phyloP scores from a whole-genome alignment of 495 filamentous ascomycete species.

The Saxophila tyrrhenica region DNA sequence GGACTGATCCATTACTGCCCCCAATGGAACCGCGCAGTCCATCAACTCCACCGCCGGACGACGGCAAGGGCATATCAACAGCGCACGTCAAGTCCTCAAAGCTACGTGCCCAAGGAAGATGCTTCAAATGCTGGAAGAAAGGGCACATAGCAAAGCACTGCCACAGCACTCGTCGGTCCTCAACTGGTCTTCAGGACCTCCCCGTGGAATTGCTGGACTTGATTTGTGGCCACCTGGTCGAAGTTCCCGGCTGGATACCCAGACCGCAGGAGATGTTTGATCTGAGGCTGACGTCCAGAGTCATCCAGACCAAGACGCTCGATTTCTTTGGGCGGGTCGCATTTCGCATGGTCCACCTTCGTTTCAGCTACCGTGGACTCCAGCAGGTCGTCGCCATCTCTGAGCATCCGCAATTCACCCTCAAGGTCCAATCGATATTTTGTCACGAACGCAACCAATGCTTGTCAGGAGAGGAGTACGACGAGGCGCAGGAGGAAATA shows the following conservation, averaged over 20 bases:
- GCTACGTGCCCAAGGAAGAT: background rate
- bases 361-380: background rate
- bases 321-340: background rate
- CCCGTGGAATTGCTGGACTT: background rate
- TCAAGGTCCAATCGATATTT: background rate
- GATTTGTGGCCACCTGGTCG: background rate
- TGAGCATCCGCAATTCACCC: background rate
- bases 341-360: background rate
- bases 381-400: background rate
- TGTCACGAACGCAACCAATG: background rate
- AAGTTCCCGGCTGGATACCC: background rate
- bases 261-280: background rate
- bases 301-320: background rate
- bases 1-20: too few species aligned
- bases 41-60: too few species aligned
- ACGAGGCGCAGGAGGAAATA: background rate
- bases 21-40: too few species aligned
- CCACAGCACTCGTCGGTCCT: background rate
- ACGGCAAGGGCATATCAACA: too few species aligned
- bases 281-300: background rate
- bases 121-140: constrained; percentile 1
- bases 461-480: background rate
- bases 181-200: background rate
- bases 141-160: background rate
- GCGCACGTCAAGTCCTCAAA: too few species aligned